Evolutionary conservation across 2,329 filamentous ascomycete species (phyloP), one percentile per base, ranked within the genome.

Genomic region (Ophiocordyceps camponoti-leonardi): DNA sequence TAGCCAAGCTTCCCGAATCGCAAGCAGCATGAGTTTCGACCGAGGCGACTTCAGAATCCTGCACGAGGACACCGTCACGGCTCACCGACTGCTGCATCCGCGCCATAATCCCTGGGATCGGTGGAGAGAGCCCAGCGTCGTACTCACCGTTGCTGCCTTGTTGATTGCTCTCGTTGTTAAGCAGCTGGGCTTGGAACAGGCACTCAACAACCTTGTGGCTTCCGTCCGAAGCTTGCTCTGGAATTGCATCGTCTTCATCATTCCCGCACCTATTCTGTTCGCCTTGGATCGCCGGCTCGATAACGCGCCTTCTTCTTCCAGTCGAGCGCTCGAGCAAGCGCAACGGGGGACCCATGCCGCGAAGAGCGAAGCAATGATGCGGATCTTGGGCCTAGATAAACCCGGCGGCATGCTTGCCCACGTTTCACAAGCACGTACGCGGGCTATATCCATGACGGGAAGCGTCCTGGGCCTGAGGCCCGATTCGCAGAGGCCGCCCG

Each of bases 281-380:
- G 63, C 70, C 45, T 50, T 80, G 51, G 73, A 79, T 56, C 55
- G 60, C 59, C 77, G 65, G 69, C 68, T 73, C 49, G 68, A 66
- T 56, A 69, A 65, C 49, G 67, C 64, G 48, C 61, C 66, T 16
- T 4, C 26, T 28, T 58, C 67, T 42, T 61, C 67, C 12, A 54
- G 54, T 26, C 44, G 35, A 45, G 58, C 63, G 37, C 64, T 58
- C 61, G 62, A 49, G 51, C 56, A 57, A 56, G 57, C 54, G 48
- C 62, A 54, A 46, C 61, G 59, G 48, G 65, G 55, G 52, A 69
- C 61, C 40, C 66, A 72, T 64, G 68, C 67, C 16, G 70, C 72
- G 23, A 87, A 86, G 61, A 79, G 75, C 56, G 72, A 79, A 51
- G 69, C 72, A 11, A 71, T 86, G 63, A 69, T 72, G 52, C 72